Base-by-base conservation (phyloP, 495 filamentous ascomycete genomes). In the Pyrenula massariospora region DNA sequence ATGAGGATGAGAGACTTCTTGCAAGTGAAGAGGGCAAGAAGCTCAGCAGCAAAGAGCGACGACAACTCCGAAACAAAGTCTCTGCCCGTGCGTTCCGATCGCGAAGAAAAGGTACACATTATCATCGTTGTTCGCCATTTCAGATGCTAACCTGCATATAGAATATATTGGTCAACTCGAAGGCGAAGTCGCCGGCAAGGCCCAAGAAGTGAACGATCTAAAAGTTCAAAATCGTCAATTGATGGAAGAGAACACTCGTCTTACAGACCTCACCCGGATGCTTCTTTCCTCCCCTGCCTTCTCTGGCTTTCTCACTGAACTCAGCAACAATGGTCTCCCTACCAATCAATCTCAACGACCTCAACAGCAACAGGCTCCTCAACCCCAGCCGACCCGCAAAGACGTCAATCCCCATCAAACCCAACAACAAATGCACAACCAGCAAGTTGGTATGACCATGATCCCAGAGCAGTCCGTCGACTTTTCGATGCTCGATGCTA, bases 1-100 rank as follows among this genome's bases (percentile, higher is more conserved):
- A 99, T 69, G 91, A 95, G 67, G 93, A 99, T 63, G 93, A 97
- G 77, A 76, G 88, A 58, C 75, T 97, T 2, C 78, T 99, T 15
- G 89, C 88, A 3, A 95, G 91, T 60, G 93, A 97, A 63, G 92
- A 95, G 70, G 93, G 92, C 50, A 99, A 99, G 82, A 95, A 95
- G 71, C 78, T 99, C 47, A 90, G 80, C 69, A 91, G 87, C 76
- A 95, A 96, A 69, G 89, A 96, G 72, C 83, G 93, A 47, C 83
- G 93, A 42, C 93, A 97, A 69, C 72, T 99, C 3, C 82, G 93
- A 49, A 99, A 99, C 77, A 99, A 99, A 71, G 93, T 99, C 10
- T 99, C 93, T 42, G 93, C 93, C 58, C 84, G 93, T 56, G 91
- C 91, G 48, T 99, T 99, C 82, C 85, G 93, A 31, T 94, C 89